Evolutionary conservation across 768 basidiomycete genomes (phyloP), one percentile per base, ranked within the genome.

Genomic region (Agaricus subrufescens): DNA sequence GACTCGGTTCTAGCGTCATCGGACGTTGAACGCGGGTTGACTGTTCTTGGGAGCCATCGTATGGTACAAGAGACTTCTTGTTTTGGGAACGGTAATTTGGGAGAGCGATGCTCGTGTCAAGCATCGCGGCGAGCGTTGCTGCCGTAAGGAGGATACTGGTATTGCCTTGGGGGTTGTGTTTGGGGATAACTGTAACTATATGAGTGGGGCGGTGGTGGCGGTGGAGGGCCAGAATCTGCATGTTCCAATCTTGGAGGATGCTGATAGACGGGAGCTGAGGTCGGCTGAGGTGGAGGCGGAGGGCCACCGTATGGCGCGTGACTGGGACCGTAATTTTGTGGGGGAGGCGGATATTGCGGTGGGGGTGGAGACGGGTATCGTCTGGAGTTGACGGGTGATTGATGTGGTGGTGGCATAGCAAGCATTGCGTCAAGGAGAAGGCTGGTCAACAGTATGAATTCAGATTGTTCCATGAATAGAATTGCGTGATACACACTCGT

Each of bases 391-490:
- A 38, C 27, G 15, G 30, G 15, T 4, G 37, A 25, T 8, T n/a
- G 26, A 26, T 42, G 23, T 26, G 54, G 48, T 43, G 48, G 47
- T 26, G 54, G 49, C 45, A 45, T 50, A 15, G 55, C 47, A 26
- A 56, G 55, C 42, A 56, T 56, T 8, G 55, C 55, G 44, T 56
- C 55, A 11, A 56, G 55, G 40, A 56, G 55, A 45, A 56, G 48
- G 37, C 55, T 56, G 19, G 25, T 19, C 10, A 12, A 14, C 19
- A 30, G 30, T 25, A 45, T n/a, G 40, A 39, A 45, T 12, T 19
- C n/a, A 14, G 26, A n/a, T 30, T 25, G 11, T 15, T 43, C 27
- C 6, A 25, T 9, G 5, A 19, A 9, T 4, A 29, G 26, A 14
- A 23, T 29, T 14, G 48, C 34, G 34, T 34, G 25, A 14, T 31